A percentile compares a stretch with the other conserved stretches of the same genome.
phyloP scores from a whole-genome alignment of 768 basidiomycete species.

The Boletus subparvulus region DNA sequence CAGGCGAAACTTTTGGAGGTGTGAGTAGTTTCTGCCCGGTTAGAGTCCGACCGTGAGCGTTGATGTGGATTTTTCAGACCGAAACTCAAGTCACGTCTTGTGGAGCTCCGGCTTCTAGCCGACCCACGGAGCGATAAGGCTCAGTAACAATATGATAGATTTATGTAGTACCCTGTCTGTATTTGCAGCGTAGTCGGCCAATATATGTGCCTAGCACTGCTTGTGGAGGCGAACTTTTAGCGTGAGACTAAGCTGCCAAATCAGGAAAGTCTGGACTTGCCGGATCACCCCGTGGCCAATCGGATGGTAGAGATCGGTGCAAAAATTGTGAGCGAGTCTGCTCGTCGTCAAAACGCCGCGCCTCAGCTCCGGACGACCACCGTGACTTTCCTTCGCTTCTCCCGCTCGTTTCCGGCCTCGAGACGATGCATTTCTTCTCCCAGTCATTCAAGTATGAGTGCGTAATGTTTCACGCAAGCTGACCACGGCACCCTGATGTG shows the following conservation, averaged over 20 bases:
- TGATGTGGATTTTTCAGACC: conserved; percentile 46
- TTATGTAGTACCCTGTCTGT: not conserved
- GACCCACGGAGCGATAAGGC: conserved; percentile 17
- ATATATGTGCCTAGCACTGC: not conserved
- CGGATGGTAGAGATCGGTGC: conserved; percentile 17
- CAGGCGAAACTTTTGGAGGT: conserved; percentile 87
- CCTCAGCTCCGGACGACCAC: conserved; percentile 22
- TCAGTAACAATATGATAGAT: not conserved
- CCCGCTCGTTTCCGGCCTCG: conserved; percentile 23
- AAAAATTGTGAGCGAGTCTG: conserved; percentile 14
- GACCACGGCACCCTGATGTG: conserved; percentile 3
- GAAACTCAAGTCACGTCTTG: conserved; percentile 74
- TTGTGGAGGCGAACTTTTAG: not conserved
- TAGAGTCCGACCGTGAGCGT: not conserved
- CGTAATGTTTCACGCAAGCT: conserved; percentile 31
- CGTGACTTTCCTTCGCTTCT: conserved; percentile 12
- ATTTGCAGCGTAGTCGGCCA: too few relatives aligned
- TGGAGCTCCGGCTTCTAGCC: conserved; percentile 55
- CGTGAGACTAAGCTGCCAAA: conserved; percentile 9
- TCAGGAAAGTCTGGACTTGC: not conserved
- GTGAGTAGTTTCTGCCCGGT: conserved; percentile 43
- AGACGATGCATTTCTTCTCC: conserved; percentile 81
- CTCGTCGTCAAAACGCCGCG: conserved; percentile 12
- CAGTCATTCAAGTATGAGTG: conserved; percentile 84
- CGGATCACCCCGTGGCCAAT: conserved; percentile 28